Conservation (phyloP, 139 green algal genomes). For the Chlorokybus atmophyticus region DNA sequence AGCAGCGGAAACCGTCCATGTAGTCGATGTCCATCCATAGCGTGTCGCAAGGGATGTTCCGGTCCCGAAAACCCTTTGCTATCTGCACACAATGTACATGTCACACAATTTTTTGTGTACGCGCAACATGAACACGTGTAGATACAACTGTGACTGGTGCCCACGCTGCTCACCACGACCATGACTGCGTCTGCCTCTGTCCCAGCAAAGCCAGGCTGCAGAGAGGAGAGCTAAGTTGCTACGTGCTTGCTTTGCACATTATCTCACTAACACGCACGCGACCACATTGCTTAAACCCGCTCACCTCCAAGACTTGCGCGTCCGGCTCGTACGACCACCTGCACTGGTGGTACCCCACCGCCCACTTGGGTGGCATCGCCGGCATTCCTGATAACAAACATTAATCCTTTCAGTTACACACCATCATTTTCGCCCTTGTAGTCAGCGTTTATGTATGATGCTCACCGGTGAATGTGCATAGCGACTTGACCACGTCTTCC, state of each 20-base stretch:
- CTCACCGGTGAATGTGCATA: slow-evolving; percentile 13
- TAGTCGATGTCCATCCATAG: slow-evolving; percentile 32
- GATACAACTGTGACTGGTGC: too few species aligned
- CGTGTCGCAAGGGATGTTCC: slow-evolving; percentile 17
- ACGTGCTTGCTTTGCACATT: too few species aligned
- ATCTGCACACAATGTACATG: slow-evolving; percentile 8
- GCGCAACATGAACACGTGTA: too few species aligned
- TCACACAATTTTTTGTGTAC: too few species aligned
- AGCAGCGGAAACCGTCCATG: slow-evolving; percentile 6
- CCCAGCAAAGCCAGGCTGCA: too few species aligned
- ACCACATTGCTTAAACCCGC: too few species aligned
- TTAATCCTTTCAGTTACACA: too few species aligned
- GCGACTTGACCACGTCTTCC: slow-evolving; percentile 3
- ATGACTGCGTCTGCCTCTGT: too few species aligned
- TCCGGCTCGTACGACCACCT: not conserved
- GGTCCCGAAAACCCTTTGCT: slow-evolving; percentile 8
- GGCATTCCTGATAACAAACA: slow-evolving; percentile 1
- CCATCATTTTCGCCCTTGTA: too few species aligned
- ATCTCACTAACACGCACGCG: too few species aligned
- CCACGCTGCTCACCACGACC: too few species aligned
- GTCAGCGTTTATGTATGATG: slow-evolving; percentile 1
- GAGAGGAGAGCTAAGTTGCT: too few species aligned
- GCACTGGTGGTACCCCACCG: slow-evolving; percentile 7
- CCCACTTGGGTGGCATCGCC: not conserved
- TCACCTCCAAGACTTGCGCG: not conserved